phyloP scores from a whole-genome alignment of 805 yeast species.

The Wickerhamomyces canadensis region DNA sequence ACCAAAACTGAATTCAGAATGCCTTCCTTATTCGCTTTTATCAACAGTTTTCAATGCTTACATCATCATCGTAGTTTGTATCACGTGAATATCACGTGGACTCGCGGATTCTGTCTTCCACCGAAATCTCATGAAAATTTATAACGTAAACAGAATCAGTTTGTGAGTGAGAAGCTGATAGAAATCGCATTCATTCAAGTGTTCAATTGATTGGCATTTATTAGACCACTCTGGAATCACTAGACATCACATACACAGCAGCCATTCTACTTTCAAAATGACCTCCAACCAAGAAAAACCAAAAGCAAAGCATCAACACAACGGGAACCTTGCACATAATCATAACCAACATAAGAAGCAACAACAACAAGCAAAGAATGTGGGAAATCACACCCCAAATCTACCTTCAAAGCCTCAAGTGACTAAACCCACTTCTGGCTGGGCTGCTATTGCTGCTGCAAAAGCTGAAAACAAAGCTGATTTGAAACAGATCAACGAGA shows the following conservation, averaged over 20 bases:
- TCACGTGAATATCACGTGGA: conserved; percentile 1
- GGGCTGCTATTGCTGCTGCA: conserved; percentile 18
- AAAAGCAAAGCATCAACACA: not conserved
- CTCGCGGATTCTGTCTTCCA: too few species aligned
- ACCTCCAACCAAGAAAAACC: not conserved
- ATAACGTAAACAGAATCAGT: too few species aligned
- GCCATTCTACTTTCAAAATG: not conserved
- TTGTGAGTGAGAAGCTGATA: not conserved
- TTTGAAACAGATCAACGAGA: too few species aligned
- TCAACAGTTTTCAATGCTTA: too few species aligned
- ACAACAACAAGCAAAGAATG: not conserved
- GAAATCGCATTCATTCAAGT: not conserved
- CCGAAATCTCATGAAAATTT: too few species aligned
- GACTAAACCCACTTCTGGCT: conserved; percentile 4
- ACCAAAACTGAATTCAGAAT: too few species aligned
- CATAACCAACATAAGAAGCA: conserved; percentile 1
- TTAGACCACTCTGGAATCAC: too few species aligned
- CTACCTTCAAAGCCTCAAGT: conserved; percentile 6
- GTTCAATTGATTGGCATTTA: too few species aligned
- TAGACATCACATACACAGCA: not conserved
- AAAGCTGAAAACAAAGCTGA: conserved; percentile 2
- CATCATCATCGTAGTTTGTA: too few species aligned
- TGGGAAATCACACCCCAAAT: conserved; percentile 1
- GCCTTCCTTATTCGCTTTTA: too few species aligned
- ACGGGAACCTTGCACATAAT: not conserved